Evolutionary conservation across 192 early-diverging fungal genomes (phyloP).

Genomic region (Coemansia sp.): DNA sequence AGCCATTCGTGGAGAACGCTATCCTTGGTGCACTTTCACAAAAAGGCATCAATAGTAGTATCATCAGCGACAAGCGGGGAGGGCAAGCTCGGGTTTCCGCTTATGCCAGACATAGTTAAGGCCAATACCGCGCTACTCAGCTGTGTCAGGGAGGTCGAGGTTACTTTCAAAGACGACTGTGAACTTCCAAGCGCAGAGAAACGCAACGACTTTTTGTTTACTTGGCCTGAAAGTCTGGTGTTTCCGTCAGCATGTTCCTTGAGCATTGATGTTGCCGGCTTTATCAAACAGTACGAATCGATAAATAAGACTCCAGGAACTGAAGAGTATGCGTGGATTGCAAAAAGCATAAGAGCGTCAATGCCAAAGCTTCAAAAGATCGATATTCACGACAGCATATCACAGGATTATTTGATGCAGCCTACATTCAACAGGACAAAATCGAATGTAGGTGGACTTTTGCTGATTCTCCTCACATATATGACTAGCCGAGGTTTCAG

Average conservation of each 20-base stretch:
- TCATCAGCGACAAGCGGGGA: background rate
- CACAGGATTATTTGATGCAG: background rate
- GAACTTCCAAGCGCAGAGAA: background rate
- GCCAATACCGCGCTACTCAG: background rate
- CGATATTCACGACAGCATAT: background rate
- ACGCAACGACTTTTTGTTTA: background rate
- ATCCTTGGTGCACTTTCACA: background rate
- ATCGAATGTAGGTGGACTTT: background rate
- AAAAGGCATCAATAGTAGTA: background rate
- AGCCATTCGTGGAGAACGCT: no score
- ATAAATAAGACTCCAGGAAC: background rate
- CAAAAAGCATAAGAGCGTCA: background rate
- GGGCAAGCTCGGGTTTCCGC: background rate
- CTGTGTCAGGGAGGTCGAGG: background rate
- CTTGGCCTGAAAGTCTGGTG: background rate
- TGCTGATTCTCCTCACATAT: background rate
- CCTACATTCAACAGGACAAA: background rate
- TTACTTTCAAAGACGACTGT: background rate
- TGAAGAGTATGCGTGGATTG: background rate
- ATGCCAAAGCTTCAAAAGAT: background rate
- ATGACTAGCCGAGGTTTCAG: background rate
- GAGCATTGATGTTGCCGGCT: background rate
- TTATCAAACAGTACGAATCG: background rate
- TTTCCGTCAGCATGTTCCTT: background rate
- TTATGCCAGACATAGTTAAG: background rate